Base-by-base conservation (phyloP, 495 filamentous ascomycete species). In the Penicillium crystallinum region DNA sequence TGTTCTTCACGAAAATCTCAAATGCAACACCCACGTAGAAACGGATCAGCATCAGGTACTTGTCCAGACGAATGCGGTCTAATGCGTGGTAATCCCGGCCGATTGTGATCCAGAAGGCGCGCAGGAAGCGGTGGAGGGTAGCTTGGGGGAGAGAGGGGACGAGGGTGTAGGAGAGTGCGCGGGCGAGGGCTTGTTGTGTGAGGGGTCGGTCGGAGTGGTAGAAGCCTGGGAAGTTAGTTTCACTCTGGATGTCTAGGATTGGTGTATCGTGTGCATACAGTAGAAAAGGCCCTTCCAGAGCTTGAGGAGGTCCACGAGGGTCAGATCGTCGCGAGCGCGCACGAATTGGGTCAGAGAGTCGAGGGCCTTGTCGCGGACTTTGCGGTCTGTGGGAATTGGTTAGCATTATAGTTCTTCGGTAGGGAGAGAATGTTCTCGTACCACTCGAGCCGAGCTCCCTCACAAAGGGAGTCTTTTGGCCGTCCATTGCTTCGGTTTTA, bases 281-380 rank as follows among this genome's bases (percentile, higher is more conserved):
- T 87, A 97, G 75, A 95, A 97, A 21, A 98, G 82, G 31, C 92
- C 93, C 70, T 96, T 96, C 90, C 91, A 96, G 54, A 98, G 79
- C 72, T 97, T 96, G 48, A 95, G 77, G 29, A 89, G 75, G 43
- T 98, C 92, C 56, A 95, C 68, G 17, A 83, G 75, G 12, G 81
- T 74, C 49, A 98, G 82, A 31, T 79, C 70, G 22, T 80, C 80
- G 29, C 81, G 80, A 17, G 83, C 82, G 52, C 72, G 72, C 62
- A 98, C 83, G 73, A 87, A 98, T 36, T 81, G 80, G 35, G 84
- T 84, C 9, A 98, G 82, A 42, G 87, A 91, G 25, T 77, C 72
- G 63, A 97, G 81, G 46, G 90, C 89, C 41, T 83, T 80, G 66
- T 90, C 89, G 63, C 91, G 89, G 53, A 81, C 83, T 70, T 84